Percentiles rank a stretch among this genome's conserved stretches.
Conservation (phyloP, 176 grass and related monocot genomes). For the Rhynchospora pubera region DNA sequence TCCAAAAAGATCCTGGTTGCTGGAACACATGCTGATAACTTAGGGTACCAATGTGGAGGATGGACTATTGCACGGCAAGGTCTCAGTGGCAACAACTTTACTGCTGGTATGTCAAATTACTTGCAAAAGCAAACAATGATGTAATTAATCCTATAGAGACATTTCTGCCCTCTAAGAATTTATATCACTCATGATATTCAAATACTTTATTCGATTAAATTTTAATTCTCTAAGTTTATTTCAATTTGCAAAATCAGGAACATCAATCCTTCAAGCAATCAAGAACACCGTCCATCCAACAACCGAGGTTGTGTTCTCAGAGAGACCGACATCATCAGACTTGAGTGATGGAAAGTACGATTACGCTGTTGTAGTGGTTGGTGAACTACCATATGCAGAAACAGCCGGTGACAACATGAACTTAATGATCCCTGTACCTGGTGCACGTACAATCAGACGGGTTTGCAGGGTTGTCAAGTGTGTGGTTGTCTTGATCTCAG, state of each 20-base stretch:
- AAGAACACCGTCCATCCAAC: constrained; percentile 37
- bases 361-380: constrained; percentile 49
- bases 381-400: constrained; percentile 57
- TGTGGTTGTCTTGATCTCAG: constrained; percentile 61
- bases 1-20: constrained; percentile 53
- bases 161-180: background rate
- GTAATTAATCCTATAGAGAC: background rate
- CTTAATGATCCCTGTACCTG: constrained; percentile 44
- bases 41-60: constrained; percentile 74
- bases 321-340: constrained; percentile 25
- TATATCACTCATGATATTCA: background rate
- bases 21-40: constrained; percentile 67
- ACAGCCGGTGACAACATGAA: constrained; percentile 48
- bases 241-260: constrained; percentile 23
- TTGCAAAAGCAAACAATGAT: background rate
- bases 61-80: constrained; percentile 76
- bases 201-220: background rate
- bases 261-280: constrained; percentile 53
- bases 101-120: constrained; percentile 31
- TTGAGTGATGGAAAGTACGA: constrained; percentile 19
- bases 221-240: background rate
- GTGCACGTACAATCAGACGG: constrained; percentile 47
- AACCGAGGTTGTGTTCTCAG: constrained; percentile 37
- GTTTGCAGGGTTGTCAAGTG: constrained; percentile 60
- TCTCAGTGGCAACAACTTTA: constrained; percentile 46